A percentile compares a stretch with the other conserved stretches of the same genome.
phyloP scores from a whole-genome alignment of 2,329 filamentous ascomycete genomes.

The Phoma sp. region DNA sequence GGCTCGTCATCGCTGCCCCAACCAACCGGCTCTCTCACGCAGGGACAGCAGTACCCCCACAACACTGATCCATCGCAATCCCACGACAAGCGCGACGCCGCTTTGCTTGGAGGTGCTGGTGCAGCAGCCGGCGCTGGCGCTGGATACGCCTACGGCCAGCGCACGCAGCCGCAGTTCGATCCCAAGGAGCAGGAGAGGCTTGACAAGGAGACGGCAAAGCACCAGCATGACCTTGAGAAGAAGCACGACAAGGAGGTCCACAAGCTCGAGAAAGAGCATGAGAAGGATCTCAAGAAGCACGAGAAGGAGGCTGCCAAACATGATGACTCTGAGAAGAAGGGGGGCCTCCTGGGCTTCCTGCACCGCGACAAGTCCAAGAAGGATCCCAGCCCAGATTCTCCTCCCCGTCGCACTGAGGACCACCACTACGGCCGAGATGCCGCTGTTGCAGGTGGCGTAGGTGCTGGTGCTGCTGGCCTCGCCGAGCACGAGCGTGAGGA shows the following conservation, averaged over 20 bases:
- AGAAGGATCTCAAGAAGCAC: constrained; percentile 21
- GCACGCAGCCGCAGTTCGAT: constrained; percentile 19
- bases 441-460: constrained; percentile 27
- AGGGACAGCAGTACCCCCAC: constrained; percentile 9
- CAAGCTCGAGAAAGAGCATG: constrained; percentile 24
- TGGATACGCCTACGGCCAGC: constrained; percentile 37
- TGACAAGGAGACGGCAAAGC: constrained; percentile 23
- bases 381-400: constrained; percentile 27
- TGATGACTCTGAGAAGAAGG: constrained; percentile 34
- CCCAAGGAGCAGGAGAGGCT: constrained; percentile 25
- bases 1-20: constrained; percentile 9
- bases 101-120: constrained; percentile 17
- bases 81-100: constrained; percentile 12
- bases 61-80: constrained; percentile 2
- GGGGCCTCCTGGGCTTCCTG: constrained; percentile 48
- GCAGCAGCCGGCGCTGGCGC: constrained; percentile 31
- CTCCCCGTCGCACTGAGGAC: constrained; percentile 29
- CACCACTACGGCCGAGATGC: constrained; percentile 35
- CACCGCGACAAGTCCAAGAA: constrained; percentile 52
- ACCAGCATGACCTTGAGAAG: constrained; percentile 23
- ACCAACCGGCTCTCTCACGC: constrained; percentile 2
- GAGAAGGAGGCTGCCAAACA: constrained; percentile 31
- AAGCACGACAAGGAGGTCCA: constrained; percentile 31
- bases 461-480: constrained; percentile 26
- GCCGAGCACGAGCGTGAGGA: constrained; percentile 5